Evolutionary conservation across 345 rosid species (phyloP), one percentile per base, ranked within the genome.

Genomic region (Aethionema arabicum): DNA sequence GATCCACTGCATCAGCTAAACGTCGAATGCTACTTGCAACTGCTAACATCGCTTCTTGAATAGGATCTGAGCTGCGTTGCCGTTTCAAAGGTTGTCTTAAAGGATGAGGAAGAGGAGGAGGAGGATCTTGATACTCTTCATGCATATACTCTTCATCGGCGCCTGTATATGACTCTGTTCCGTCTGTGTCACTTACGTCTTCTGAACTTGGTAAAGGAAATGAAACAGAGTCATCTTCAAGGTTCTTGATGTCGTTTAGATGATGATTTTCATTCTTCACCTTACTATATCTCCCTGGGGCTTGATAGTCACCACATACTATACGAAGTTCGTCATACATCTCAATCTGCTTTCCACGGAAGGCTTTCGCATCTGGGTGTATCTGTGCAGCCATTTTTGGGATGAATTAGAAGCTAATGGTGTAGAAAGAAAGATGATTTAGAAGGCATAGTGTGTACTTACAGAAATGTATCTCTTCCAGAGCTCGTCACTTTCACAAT

Each of bases 401-500:
- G 32, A 47, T 58, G 6, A 35, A 56, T 9, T 11, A 54, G 32
- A 10, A 52, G 52, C 15, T 1, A n/a, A 39, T 10, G 11, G 31
- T 13, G 11, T n/a, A 59, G 38, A 38, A 52, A 38, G 8, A 29
- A 36, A 15, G n/a, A 12, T 31, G 16, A 32, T 30, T 14, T 16
- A 8, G 4, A 21, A 46, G 11, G 2, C 14, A 47, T 30, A 43
- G 32, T 33, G 14, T 5, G 35, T 43, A 77, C 84, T 76, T 81
- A 88, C 96, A 15, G 80, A 78, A 48, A 88, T 72, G 57, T 82
- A 85, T 82, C 86, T 77, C 78, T 80, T 88, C 96, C 96, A 88
- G 14, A 85, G 84, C 56, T 88, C 85, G 54, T 88, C 96, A 60
- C 76, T 74, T 7, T 82, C 82, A 10, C 84, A 85, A 61, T 84